phyloP scores from a whole-genome alignment of 768 basidiomycete species.

The Russula foetens region DNA sequence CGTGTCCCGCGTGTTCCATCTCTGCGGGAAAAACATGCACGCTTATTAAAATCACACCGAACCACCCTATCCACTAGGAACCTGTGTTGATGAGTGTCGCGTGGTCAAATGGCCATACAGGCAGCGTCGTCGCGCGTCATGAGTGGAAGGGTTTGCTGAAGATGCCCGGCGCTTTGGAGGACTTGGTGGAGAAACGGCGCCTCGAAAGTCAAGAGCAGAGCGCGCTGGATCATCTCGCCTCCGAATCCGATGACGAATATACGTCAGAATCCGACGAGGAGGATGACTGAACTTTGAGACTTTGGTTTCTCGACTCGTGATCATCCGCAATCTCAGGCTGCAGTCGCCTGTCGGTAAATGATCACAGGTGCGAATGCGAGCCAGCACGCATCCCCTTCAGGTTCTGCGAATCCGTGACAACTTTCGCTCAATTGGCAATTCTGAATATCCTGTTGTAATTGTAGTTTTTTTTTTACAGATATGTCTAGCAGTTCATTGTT shows the following conservation, averaged over 20 bases:
- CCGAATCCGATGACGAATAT: conserved; percentile 13
- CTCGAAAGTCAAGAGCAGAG: conserved; percentile 28
- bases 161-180: conserved; percentile 55
- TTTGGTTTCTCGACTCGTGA: no score
- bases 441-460: neutral
- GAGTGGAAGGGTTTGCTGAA: conserved; percentile 94
- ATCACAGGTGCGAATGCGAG: no score
- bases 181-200: conserved; percentile 56
- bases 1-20: neutral
- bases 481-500: no score
- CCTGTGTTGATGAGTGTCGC: conserved; percentile 88
- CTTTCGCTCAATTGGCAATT: neutral
- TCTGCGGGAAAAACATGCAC: neutral
- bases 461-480: neutral
- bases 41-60: conserved; percentile 2
- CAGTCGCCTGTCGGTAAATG: no score
- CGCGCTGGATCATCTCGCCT: conserved; percentile 17
- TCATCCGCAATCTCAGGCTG: no score
- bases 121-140: conserved; percentile 82
- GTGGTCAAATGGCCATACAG: conserved; percentile 62
- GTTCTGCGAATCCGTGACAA: neutral
- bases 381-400: no score
- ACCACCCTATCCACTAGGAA: conserved; percentile 38
- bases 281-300: conserved; percentile 6
- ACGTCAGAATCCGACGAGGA: conserved; percentile 5